Evolutionary conservation across 2,329 filamentous ascomycete genomes (phyloP).

Genomic region (Neodidymelliopsis sp.): DNA sequence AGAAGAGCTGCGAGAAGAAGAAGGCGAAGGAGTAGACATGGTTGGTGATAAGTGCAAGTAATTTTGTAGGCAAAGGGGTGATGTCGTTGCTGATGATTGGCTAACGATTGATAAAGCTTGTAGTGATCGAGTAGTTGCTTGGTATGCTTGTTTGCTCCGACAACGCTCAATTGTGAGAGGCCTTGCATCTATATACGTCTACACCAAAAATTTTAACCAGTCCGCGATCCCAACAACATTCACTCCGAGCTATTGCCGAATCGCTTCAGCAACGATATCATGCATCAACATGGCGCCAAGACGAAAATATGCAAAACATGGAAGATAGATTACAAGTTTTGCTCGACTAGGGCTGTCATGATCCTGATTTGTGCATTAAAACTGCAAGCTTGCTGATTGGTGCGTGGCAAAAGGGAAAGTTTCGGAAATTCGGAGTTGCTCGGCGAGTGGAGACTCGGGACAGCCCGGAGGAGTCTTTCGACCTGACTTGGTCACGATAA

Average conservation of each 20-base stretch:
- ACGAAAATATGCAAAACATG: slow-evolving; percentile 1
- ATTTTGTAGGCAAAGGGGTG: background rate
- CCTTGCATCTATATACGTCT: background rate
- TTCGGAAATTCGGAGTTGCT: slow-evolving; percentile 11
- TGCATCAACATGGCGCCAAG: slow-evolving; percentile 1
- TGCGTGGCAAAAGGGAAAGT: slow-evolving; percentile 8
- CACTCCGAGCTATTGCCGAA: slow-evolving; percentile 13
- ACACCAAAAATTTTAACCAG: background rate
- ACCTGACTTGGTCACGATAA: background rate
- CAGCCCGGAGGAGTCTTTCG: slow-evolving; percentile 2
- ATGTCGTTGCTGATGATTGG: background rate
- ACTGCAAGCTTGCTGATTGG: slow-evolving; percentile 10
- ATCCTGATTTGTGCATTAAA: slow-evolving; percentile 1
- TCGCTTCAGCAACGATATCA: background rate
- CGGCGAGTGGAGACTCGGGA: slow-evolving; percentile 6
- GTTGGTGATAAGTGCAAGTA: background rate
- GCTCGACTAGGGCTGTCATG: background rate
- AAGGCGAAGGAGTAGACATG: slow-evolving; percentile 14
- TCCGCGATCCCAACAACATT: slow-evolving; percentile 1
- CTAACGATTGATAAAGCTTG: background rate
- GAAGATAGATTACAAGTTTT: background rate
- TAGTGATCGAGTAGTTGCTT: background rate
- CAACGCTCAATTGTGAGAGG: background rate
- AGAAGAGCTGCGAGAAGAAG: slow-evolving; percentile 12
- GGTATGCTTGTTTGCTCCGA: background rate